Percentiles rank a stretch among this genome's conserved stretches.
Conservation (phyloP, 1,284 basidiomycete genomes). For the Paramarasmius palmivorus region DNA sequence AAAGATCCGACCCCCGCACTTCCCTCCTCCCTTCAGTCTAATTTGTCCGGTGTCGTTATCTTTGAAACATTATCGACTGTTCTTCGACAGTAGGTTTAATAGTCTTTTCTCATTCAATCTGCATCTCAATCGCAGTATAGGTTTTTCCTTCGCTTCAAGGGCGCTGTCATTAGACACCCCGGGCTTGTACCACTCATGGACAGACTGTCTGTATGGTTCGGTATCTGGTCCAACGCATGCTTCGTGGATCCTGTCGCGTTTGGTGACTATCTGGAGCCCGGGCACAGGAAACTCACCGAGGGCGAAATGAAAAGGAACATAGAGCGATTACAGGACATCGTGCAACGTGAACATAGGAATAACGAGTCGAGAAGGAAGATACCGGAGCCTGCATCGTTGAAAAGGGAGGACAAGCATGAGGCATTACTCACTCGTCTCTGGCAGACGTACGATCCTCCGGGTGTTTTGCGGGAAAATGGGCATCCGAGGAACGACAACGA, state of each 20-base stretch:
- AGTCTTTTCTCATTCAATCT: too few relatives aligned
- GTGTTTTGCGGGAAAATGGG: slow-evolving; percentile 46
- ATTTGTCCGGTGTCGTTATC: slow-evolving; percentile 37
- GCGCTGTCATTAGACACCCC: slow-evolving; percentile 47
- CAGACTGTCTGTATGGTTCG: slow-evolving; percentile 45
- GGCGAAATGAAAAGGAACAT: slow-evolving; percentile 2
- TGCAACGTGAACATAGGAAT: not conserved
- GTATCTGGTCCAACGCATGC: slow-evolving; percentile 46
- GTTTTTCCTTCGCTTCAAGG: slow-evolving; percentile 61
- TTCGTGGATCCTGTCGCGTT: slow-evolving; percentile 38
- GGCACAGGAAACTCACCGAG: slow-evolving; percentile 31
- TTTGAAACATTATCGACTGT: slow-evolving; percentile 50
- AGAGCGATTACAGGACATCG: slow-evolving; percentile 9
- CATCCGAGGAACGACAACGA: slow-evolving; percentile 68
- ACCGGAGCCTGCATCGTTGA: not conserved
- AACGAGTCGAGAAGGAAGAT: slow-evolving; percentile 16
- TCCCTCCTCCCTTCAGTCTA: not conserved
- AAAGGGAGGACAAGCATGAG: slow-evolving; percentile 18
- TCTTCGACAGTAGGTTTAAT: slow-evolving; percentile 56
- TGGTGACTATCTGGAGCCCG: slow-evolving; percentile 33
- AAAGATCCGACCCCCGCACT: slow-evolving; percentile 31
- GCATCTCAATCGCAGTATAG: slow-evolving; percentile 29
- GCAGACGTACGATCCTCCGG: slow-evolving; percentile 55
- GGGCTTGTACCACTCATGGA: slow-evolving; percentile 40
- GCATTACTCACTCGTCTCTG: slow-evolving; percentile 32